phyloP scores from a whole-genome alignment of 75 land plant species.

The Sequoiadendron giganteum region DNA sequence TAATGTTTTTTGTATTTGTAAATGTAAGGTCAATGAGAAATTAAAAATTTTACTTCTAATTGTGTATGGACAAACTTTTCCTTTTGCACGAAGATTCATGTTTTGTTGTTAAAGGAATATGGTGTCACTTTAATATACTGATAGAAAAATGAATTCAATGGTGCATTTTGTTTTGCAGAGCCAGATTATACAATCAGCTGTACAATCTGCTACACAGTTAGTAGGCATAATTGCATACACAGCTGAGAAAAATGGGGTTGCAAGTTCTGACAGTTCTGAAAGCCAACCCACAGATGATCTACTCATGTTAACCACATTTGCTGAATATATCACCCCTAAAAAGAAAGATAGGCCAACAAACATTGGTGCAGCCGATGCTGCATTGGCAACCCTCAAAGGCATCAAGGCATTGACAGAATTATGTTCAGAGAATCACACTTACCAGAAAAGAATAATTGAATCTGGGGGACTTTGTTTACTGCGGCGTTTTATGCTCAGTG shows the following conservation, averaged over 20 bases:
- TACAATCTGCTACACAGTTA: constrained; percentile 54
- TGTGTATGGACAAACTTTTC: not conserved
- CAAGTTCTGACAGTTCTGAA: constrained; percentile 34
- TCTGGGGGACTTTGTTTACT: constrained; percentile 79
- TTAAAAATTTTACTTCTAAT: not conserved
- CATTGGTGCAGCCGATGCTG: constrained; percentile 70
- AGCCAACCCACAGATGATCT: constrained; percentile 56
- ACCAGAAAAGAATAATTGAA: constrained; percentile 58
- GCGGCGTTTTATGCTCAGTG: constrained; percentile 66
- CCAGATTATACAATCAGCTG: constrained; percentile 71
- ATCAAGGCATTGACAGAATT: constrained; percentile 89
- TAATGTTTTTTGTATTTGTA: not conserved
- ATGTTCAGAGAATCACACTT: constrained; percentile 61
- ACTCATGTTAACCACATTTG: constrained; percentile 63
- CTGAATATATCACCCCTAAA: constrained; percentile 30
- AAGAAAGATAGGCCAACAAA: constrained; percentile 37
- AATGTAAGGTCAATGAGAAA: not conserved
- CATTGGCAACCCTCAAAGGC: constrained; percentile 69
- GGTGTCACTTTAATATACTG: not conserved
- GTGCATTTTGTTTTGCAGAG: constrained; percentile 52
- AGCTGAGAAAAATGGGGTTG: constrained; percentile 35
- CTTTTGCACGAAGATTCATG: not conserved
- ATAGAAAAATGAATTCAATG: not conserved
- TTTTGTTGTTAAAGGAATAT: not conserved
- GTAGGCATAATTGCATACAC: constrained; percentile 64